Base-by-base conservation (phyloP, 768 basidiomycete species). In the Tulasnella sp. region DNA sequence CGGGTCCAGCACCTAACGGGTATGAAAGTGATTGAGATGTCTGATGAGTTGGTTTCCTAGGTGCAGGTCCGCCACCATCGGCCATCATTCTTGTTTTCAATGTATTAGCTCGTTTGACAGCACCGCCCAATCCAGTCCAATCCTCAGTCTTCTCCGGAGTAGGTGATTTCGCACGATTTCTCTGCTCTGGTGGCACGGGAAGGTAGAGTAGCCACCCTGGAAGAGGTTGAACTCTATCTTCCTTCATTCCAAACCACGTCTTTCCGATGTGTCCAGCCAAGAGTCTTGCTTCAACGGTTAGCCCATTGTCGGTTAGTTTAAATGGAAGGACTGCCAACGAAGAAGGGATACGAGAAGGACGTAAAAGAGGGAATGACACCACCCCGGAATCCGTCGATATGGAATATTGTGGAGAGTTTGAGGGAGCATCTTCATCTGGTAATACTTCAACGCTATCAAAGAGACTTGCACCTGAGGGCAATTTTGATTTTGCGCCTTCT, bases 241-340 rank as follows among this genome's bases (percentile, higher is more conserved):
- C 43, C 16, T 45, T 45, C 43, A 45, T 27, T 22, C 43, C 43
- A 20, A 45, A 45, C 43, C 43, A 45, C 20, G 43, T 45, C 31
- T 45, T 45, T 22, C 43, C 43, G 19, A 45, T 28, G 43, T 45
- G 43, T 7, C 43, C 43, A 16, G 43, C 43, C 19, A 45, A 29
- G 43, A 45, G 19, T 3, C 43, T 22, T 24, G 19, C 27, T 7
- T 22, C 24, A 12, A 28, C 43, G 16, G 6, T 28, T 16, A 22
- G 43, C 8, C 43, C 43, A 29, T 45, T 45, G 43, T 45, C 43
- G n/a, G 43, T 22, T 29, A 45, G 31, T 29, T 7, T 22, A 15
- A 45, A 24, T 15, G 43, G 31, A 8, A 45, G 43, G 3, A 27
- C 19, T 16, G 24, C 19, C 6, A 45, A 15, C 3, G 43, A 22